Evolutionary conservation across 192 early-diverging fungal species (phyloP), one percentile per base, ranked within the genome.

Genomic region (Backusella psychrophila): DNA sequence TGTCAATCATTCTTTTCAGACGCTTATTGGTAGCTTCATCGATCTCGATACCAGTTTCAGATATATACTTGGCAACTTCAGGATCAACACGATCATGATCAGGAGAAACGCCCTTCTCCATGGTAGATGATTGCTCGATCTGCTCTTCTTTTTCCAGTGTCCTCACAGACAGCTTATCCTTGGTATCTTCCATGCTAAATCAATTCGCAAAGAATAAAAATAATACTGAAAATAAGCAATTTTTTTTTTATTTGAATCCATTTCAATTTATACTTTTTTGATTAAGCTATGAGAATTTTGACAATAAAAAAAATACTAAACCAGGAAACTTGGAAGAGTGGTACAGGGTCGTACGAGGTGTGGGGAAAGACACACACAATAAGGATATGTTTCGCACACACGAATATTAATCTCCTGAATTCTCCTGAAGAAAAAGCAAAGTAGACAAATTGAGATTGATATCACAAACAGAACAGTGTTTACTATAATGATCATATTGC

Each of bases 71-170:
- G 21, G 75, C 75, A 26, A 75, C 19, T 26, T 75, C 75, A 7
- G 75, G 75, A 69, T 75, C 75, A 11, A 75, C 12, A 75, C 75
- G 75, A 56, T 75, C 75, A 38, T 69, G 44, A 34, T 75, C 56
- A 29, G 56, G 23, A 29, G 12, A 6, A 14, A 63, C 23, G 14
- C 56, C 56, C 23, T 63, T 63, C 56, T 63, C 56, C 9, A 63
- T n/a, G 4, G 23, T 63, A 63, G 56, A 63, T 21, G 52, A 1
- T 4, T 29, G 7, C 8, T 63, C 56, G 56, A 63, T 26, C 6
- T 63, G 23, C 12, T 26, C 56, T 63, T 63, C 56, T 63, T 63
- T 63, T 63, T 63, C 56, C 56, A 63, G 56, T 29, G 56, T 29
- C 26, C 29, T 63, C 19, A 49, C 46, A 1, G 46, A 49, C 5